Base-by-base conservation (phyloP, 2,329 filamentous ascomycete species). In the Arthroderma sp. region DNA sequence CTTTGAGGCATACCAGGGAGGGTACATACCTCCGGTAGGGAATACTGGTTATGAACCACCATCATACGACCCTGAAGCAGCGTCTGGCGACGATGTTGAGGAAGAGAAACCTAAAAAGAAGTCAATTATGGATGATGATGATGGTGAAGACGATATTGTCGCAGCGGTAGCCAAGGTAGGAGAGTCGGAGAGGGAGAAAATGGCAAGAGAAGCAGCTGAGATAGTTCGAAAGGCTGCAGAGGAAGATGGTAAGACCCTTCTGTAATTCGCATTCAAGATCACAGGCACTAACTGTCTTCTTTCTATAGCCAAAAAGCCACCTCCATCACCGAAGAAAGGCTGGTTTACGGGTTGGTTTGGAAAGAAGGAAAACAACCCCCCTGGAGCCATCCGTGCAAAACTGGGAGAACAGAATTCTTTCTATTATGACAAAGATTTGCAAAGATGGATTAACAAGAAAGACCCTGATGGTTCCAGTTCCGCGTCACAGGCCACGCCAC, bases 371-470 rank as follows among this genome's bases (percentile, higher is more conserved):
- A 80, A 83, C 60, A 76, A 82, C 54, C 62, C 72, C n/a, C 55
- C 56, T 40, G 54, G 56, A 27, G 66, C 63, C 29, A 85, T 95
- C 61, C 80, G 78, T 54, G 91, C 93, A 50, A 98, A 98, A 58
- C 75, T 98, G 6, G 93, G 51, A 89, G 93, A 98, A 63, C 79
- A 91, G 58, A 94, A 79, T 62, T 86, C 80, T 38, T 95, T 98
- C 64, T 82, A 89, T 53, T 98, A 91, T 57, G 91, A 98, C 58
- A 83, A 87, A 2, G 85, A 95, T n/a, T 75, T 94, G 43, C 93
- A 94, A 70, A 87, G 91, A 61, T 98, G 93, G 93, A 74, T 98
- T 61, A 96, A 98, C 70, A 95, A 95, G 71, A 95, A 94, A 61
- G 78, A 78, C 7, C 81, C 81, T 8, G 69, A 68, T 9, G 74